Evolutionary conservation across 176 grass and related monocot species (phyloP).

Genomic region (Guadua angustifolia): DNA sequence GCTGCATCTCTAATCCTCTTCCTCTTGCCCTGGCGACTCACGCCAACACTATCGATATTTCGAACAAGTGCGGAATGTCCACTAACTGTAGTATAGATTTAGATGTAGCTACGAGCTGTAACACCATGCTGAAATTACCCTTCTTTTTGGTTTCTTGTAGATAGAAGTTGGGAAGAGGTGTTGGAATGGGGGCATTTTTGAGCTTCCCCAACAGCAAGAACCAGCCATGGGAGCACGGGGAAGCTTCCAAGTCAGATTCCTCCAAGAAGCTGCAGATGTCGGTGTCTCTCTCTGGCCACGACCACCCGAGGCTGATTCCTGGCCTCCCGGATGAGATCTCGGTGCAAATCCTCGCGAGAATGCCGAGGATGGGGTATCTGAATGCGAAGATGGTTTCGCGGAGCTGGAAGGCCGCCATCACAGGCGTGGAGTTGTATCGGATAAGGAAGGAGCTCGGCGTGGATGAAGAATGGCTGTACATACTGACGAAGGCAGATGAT

Average conservation of each 20-base stretch:
- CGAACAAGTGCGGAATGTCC: background rate
- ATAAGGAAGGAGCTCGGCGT: constrained; percentile 60
- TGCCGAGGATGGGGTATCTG: constrained; percentile 54
- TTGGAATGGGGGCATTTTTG: constrained; percentile 61
- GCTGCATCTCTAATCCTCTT: too few species aligned
- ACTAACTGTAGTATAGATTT: background rate
- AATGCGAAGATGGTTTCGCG: constrained; percentile 59
- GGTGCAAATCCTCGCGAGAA: constrained; percentile 68
- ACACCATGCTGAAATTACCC: background rate
- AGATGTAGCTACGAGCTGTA: background rate
- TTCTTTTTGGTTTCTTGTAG: constrained; percentile 2
- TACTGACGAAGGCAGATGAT: constrained; percentile 45
- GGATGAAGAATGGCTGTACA: constrained; percentile 73
- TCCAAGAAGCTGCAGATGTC: constrained; percentile 59
- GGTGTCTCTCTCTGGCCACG: background rate
- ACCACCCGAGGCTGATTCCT: constrained; percentile 54
- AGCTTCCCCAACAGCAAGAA: constrained; percentile 50
- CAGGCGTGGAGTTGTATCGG: constrained; percentile 43
- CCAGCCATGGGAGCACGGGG: constrained; percentile 37
- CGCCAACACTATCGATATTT: too few species aligned
- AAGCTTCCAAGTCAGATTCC: constrained; percentile 36
- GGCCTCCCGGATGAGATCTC: constrained; percentile 76
- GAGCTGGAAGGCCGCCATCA: constrained; percentile 66
- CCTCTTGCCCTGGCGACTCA: too few species aligned
- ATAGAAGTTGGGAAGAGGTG: background rate